Conservation (phyloP, 2,329 filamentous ascomycete species). For the Scedosporium minutisporum region DNA sequence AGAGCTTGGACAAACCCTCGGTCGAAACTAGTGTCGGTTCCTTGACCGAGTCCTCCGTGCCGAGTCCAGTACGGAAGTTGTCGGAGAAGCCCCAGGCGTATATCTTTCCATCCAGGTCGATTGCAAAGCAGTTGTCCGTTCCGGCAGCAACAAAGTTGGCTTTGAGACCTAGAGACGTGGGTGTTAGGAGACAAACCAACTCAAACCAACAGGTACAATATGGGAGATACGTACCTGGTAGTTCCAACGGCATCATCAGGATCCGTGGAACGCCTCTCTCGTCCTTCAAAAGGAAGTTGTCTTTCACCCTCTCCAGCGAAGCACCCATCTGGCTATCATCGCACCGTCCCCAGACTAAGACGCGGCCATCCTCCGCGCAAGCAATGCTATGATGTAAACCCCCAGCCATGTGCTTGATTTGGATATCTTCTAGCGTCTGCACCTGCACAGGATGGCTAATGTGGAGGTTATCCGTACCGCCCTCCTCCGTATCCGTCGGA, state of each 20-base stretch:
- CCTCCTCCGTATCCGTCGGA: slow-evolving; percentile 39
- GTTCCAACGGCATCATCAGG: slow-evolving; percentile 32
- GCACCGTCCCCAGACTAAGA: slow-evolving; percentile 51
- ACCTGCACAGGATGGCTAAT: slow-evolving; percentile 60
- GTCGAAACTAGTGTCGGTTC: slow-evolving; percentile 37
- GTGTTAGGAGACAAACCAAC: not conserved
- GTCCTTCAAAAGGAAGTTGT: slow-evolving; percentile 51
- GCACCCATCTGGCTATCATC: slow-evolving; percentile 47
- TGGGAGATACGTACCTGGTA: slow-evolving; percentile 14
- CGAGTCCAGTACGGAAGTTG: slow-evolving; percentile 72
- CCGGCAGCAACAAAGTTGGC: slow-evolving; percentile 45
- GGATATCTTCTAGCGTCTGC: slow-evolving; percentile 55
- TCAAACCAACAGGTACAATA: not conserved
- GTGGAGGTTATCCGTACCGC: slow-evolving; percentile 41
- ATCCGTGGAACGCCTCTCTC: slow-evolving; percentile 55
- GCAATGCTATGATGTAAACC: slow-evolving; percentile 66
- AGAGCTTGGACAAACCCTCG: not conserved
- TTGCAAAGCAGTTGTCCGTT: slow-evolving; percentile 64
- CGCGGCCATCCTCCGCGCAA: slow-evolving; percentile 44
- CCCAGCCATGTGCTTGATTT: slow-evolving; percentile 51
- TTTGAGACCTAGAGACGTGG: slow-evolving; percentile 7
- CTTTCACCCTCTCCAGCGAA: slow-evolving; percentile 36
- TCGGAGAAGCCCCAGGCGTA: slow-evolving; percentile 75
- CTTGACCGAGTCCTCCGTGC: slow-evolving; percentile 55
- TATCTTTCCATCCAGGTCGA: slow-evolving; percentile 60